Percentiles rank a stretch among this genome's conserved stretches.
Conservation (phyloP, 2,329 filamentous ascomycete species). For the Xylariaceae sp. region DNA sequence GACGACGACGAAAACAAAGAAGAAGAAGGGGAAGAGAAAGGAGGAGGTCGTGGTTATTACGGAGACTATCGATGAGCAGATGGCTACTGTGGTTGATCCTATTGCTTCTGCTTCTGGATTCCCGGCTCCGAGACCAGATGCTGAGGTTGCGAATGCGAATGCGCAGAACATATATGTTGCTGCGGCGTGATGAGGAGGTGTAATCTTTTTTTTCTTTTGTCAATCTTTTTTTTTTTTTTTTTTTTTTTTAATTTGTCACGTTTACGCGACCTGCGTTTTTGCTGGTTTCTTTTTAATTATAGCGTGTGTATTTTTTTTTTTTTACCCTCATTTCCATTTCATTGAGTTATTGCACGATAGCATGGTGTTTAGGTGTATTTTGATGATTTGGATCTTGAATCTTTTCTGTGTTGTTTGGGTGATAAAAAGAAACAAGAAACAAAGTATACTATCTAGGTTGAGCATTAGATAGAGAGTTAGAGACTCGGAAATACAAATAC, state of each 20-base stretch:
- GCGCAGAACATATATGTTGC: conserved; percentile 3
- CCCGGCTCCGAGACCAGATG: background rate
- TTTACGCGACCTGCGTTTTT: background rate
- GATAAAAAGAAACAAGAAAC: no score
- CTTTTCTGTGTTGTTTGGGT: no score
- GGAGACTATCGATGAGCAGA: conserved; percentile 25
- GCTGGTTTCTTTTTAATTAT: background rate
- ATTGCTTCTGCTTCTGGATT: conserved; percentile 2
- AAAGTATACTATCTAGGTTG: no score
- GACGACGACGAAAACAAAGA: conserved; percentile 18
- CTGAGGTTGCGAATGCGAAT: background rate
- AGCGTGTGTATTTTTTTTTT: background rate
- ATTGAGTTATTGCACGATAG: background rate
- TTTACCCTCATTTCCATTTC: no score
- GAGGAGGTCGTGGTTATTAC: conserved; percentile 9
- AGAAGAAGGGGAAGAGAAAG: conserved; percentile 16
- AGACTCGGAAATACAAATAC: no score
- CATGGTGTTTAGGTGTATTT: background rate
- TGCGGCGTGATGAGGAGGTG: background rate
- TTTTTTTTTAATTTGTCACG: background rate
- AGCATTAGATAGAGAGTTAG: no score
- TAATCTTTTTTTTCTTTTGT: background rate
- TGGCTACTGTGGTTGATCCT: conserved; percentile 35
- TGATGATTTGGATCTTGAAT: background rate
- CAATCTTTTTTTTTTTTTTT: background rate